Evolutionary conservation across 768 basidiomycete species (phyloP).

Genomic region (Lepiota venenata): DNA sequence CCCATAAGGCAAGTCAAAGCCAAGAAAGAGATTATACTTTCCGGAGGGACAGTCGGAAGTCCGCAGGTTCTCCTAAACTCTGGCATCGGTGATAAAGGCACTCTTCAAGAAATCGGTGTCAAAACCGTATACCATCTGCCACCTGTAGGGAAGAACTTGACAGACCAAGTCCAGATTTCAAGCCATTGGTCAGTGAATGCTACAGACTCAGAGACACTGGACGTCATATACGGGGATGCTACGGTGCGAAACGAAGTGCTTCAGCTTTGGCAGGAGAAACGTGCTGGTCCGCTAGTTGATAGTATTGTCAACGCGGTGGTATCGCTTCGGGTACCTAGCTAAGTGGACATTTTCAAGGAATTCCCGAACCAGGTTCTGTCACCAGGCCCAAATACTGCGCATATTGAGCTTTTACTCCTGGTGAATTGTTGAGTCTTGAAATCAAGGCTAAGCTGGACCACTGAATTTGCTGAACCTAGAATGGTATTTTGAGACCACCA

Average conservation of each 20-base stretch:
- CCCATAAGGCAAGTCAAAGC: slow-evolving; percentile 14
- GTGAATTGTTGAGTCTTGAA: slow-evolving; percentile 18
- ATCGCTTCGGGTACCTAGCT: slow-evolving; percentile 23
- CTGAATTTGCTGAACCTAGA: neutral
- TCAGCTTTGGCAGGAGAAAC: slow-evolving; percentile 23
- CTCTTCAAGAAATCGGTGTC: slow-evolving; percentile 17
- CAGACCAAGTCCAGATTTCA: slow-evolving; percentile 26
- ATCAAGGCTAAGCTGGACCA: no score
- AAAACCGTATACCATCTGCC: slow-evolving; percentile 19
- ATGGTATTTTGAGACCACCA: slow-evolving; percentile 13
- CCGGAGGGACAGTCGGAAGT: slow-evolving; percentile 3
- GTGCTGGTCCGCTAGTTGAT: slow-evolving; percentile 21
- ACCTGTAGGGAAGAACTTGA: slow-evolving; percentile 5
- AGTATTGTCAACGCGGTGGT: slow-evolving; percentile 20
- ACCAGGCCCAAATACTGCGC: slow-evolving; percentile 30
- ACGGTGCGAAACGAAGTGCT: slow-evolving; percentile 19
- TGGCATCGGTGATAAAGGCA: no score
- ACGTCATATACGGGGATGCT: slow-evolving; percentile 21
- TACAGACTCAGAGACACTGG: slow-evolving; percentile 23
- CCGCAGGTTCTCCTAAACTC: no score
- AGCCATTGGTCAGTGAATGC: slow-evolving; percentile 15
- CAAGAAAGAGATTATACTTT: slow-evolving; percentile 22
- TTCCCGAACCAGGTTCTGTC: slow-evolving; percentile 27
- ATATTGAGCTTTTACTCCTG: slow-evolving; percentile 29
- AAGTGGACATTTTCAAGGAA: slow-evolving; percentile 25